Evolutionary conservation across 768 basidiomycete species (phyloP).

Genomic region (Pisolithus microcarpus): DNA sequence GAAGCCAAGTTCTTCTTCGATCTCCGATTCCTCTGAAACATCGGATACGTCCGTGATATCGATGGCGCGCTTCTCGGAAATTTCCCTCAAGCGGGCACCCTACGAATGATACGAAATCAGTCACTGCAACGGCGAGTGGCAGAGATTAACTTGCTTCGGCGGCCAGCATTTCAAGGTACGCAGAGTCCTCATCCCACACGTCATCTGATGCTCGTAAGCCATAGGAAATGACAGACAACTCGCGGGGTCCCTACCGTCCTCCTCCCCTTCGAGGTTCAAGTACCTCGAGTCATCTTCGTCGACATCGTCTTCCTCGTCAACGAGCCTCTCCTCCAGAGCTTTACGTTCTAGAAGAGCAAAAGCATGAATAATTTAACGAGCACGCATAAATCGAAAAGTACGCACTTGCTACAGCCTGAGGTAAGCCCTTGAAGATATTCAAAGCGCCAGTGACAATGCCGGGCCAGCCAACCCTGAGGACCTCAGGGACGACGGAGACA

Average conservation of each 20-base stretch:
- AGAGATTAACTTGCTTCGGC: slow-evolving; percentile 49
- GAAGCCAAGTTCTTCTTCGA: slow-evolving; percentile 80
- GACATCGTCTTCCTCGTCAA: slow-evolving; percentile 39
- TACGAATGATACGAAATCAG: slow-evolving; percentile 20
- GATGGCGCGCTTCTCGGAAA: slow-evolving; percentile 37
- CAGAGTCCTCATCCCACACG: slow-evolving; percentile 86
- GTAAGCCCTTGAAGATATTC: slow-evolving; percentile 70
- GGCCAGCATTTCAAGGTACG: slow-evolving; percentile 81
- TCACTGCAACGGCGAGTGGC: neutral
- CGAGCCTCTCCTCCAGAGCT: slow-evolving; percentile 47
- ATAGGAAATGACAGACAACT: neutral
- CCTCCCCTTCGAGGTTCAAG: slow-evolving; percentile 58
- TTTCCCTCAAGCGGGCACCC: slow-evolving; percentile 69
- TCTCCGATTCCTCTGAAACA: slow-evolving; percentile 47
- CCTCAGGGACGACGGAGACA: slow-evolving; percentile 46
- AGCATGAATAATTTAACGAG: neutral
- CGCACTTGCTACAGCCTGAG: slow-evolving; percentile 69
- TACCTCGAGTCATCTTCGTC: slow-evolving; percentile 44
- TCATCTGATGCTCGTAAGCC: slow-evolving; percentile 46
- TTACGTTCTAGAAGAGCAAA: slow-evolving; percentile 41
- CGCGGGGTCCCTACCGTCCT: slow-evolving; percentile 38
- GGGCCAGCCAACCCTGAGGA: slow-evolving; percentile 65
- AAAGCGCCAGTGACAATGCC: slow-evolving; percentile 65
- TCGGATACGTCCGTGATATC: slow-evolving; percentile 27
- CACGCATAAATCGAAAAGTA: neutral